phyloP scores from a whole-genome alignment of 73 alveolate genomes.

The Uronychia binucleata region DNA sequence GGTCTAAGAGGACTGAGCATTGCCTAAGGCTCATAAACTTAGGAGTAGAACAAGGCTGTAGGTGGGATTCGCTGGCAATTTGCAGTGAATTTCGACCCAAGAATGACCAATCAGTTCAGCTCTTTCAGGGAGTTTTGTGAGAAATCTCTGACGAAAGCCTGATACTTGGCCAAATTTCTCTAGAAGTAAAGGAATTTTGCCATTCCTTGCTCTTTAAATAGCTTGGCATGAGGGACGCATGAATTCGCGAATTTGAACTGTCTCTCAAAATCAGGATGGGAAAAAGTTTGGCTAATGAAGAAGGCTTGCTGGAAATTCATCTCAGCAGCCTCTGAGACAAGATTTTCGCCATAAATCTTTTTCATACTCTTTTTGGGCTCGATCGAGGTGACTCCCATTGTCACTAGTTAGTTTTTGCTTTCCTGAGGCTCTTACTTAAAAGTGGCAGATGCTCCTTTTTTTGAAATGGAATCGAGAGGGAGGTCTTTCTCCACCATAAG shows the following conservation, averaged over 20 bases:
- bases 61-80: not conserved
- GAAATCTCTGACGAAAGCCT: not conserved
- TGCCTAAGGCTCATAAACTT: not conserved
- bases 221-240: not conserved
- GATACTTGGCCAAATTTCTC: not conserved
- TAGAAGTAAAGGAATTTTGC: not conserved
- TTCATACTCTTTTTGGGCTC: not conserved
- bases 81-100: not conserved
- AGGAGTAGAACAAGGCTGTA: not conserved
- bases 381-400: not conserved
- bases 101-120: not conserved
- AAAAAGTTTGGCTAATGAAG: not conserved
- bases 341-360: not conserved
- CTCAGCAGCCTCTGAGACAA: not conserved
- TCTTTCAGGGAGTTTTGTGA: not conserved
- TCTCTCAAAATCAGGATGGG: not conserved
- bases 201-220: not conserved
- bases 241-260: not conserved
- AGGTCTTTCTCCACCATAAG: not conserved
- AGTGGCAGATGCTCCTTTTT: not conserved
- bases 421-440: no score
- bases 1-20: not conserved
- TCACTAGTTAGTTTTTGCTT: not conserved
- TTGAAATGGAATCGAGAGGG: not conserved
- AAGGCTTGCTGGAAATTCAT: not conserved